Percentiles rank a stretch among this genome's conserved stretches.
Conservation (phyloP, 257 asterid genomes). For the Scutellaria barbata region DNA sequence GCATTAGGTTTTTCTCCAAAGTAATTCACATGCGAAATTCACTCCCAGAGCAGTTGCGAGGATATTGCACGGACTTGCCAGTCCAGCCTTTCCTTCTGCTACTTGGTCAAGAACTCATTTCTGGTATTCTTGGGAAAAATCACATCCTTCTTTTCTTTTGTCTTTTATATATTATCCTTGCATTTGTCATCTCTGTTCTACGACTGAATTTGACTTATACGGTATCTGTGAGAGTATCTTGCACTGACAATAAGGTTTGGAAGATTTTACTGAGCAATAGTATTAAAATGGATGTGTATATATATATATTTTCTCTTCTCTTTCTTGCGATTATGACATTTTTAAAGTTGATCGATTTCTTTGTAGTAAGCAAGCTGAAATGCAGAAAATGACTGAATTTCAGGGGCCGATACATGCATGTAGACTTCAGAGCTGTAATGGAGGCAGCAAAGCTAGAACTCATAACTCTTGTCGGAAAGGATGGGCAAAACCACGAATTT, state of each 20-base stretch:
- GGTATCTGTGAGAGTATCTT: not conserved
- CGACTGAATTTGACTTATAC: conserved; percentile 8
- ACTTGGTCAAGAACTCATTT: conserved; percentile 95
- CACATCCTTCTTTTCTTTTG: not conserved
- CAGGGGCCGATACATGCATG: conserved; percentile 86
- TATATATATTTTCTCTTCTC: not conserved
- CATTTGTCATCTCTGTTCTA: not conserved
- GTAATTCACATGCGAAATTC: conserved; percentile 77
- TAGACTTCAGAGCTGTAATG: conserved; percentile 77
- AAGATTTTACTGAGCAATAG: not conserved
- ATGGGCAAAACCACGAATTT: conserved; percentile 35
- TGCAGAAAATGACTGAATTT: conserved; percentile 31
- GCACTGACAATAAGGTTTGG: not conserved
- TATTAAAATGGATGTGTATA: no score
- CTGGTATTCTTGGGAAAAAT: conserved; percentile 56
- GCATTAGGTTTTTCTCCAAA: conserved; percentile 84
- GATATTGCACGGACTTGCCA: conserved; percentile 84
- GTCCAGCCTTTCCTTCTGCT: conserved; percentile 89
- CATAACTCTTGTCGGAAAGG: conserved; percentile 57
- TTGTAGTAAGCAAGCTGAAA: conserved; percentile 2
- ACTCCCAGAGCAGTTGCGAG: conserved; percentile 95
- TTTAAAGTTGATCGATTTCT: not conserved
- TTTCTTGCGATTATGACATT: no score
- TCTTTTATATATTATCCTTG: not conserved
- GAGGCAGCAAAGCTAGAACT: conserved; percentile 90